Conservation (phyloP, 164 flowering plant genomes). For the Berberis vulgaris region DNA sequence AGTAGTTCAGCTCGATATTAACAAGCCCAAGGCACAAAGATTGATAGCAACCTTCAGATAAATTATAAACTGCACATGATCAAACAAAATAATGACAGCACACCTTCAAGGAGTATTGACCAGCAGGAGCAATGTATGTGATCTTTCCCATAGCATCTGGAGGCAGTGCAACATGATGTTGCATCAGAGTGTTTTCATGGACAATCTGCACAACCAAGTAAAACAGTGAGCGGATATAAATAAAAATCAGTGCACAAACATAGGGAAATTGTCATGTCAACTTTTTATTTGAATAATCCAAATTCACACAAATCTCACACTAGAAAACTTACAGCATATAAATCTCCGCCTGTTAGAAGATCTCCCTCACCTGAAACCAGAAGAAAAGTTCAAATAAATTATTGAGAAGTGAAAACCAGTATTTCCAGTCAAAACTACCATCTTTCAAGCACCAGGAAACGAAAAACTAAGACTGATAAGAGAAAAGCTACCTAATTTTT, state of each 20-base stretch:
- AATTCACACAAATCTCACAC: neutral
- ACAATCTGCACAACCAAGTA: conserved; percentile 56
- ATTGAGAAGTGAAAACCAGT: neutral
- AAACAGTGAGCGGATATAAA: conserved; percentile 1
- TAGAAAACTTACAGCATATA: conserved; percentile 80
- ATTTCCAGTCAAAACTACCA: conserved; percentile 3
- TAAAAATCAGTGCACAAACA: conserved; percentile 1
- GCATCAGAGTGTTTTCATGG: conserved; percentile 87
- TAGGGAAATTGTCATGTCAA: neutral
- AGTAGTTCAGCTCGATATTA: neutral
- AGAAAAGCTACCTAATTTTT: conserved; percentile 56
- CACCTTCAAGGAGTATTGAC: conserved; percentile 91
- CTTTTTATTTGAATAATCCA: neutral
- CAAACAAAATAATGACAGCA: conserved; percentile 3
- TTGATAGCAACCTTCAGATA: neutral
- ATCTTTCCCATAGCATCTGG: conserved; percentile 97
- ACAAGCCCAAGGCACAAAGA: neutral
- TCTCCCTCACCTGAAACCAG: conserved; percentile 83
- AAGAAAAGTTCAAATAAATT: neutral
- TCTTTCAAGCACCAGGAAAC: neutral
- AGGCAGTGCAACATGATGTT: conserved; percentile 92
- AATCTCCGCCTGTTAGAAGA: conserved; percentile 90
- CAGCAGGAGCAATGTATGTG: conserved; percentile 80
- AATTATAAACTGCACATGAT: neutral
- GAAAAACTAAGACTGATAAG: neutral